A percentile compares a stretch with the other conserved stretches of the same genome.
phyloP scores from a whole-genome alignment of 1,284 basidiomycete genomes.

The Rhodotorula sp. region DNA sequence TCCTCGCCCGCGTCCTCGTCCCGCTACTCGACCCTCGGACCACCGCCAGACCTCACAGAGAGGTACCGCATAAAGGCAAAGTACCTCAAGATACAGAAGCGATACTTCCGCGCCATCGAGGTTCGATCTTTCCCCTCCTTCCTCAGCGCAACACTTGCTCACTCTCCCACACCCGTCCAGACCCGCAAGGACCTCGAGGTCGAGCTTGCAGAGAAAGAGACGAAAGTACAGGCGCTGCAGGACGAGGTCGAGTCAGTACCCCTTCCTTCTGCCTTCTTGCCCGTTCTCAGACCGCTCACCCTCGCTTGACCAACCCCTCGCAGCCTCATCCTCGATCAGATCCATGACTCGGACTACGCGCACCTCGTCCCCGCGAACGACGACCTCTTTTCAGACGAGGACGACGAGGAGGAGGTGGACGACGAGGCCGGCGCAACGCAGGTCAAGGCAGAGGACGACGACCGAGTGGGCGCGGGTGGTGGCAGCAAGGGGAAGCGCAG shows the following conservation, averaged over 20 bases:
- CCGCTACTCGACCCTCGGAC: constrained; percentile 1
- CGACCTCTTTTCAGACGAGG: constrained; percentile 33
- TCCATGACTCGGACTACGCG: constrained; percentile 37
- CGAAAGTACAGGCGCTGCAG: constrained; percentile 35
- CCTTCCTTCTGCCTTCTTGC: background rate
- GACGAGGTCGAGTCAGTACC: constrained; percentile 40
- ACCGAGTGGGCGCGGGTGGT: too few relatives aligned
- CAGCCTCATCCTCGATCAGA: constrained; percentile 42
- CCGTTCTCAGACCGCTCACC: background rate
- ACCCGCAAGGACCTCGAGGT: constrained; percentile 32
- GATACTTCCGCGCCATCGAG: constrained; percentile 17
- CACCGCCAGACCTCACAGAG: constrained; percentile 33
- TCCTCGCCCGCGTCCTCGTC: background rate
- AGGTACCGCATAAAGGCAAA: constrained; percentile 34
- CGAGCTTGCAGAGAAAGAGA: constrained; percentile 40
- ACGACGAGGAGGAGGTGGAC: constrained; percentile 2
- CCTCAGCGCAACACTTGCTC: too few relatives aligned
- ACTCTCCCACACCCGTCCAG: background rate
- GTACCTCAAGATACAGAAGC: constrained; percentile 32
- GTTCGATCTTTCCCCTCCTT: constrained; percentile 1
- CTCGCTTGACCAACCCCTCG: background rate
- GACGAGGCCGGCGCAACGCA: background rate
- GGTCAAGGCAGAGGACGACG: background rate
- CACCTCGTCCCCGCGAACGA: constrained; percentile 35
- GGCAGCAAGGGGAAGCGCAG: background rate